These are phyloP conservation scores for Cymbopogon citratus DNA, from an alignment of 176 grass and related monocot species.

Conservation along the genomic window DNA sequence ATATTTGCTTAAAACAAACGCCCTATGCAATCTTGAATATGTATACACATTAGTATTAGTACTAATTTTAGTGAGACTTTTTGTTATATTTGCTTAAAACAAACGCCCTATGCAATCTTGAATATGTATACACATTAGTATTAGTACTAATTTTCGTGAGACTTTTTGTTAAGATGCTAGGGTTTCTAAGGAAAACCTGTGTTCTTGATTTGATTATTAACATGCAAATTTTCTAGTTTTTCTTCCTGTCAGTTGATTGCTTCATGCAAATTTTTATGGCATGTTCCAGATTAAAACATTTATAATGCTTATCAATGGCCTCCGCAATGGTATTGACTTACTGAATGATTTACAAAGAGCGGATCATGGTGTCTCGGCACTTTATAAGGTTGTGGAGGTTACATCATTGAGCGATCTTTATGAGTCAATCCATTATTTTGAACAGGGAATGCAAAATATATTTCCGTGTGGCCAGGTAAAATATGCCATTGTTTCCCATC, in stretches of 20 bases:
- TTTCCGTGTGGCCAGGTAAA: constrained; percentile 73
- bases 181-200: neutral
- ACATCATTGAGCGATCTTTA: constrained; percentile 56
- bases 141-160: neutral
- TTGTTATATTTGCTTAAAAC: neutral
- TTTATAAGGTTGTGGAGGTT: constrained; percentile 67
- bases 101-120: neutral
- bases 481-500: constrained; percentile 24
- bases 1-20: too few species aligned
- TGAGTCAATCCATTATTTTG: constrained; percentile 58
- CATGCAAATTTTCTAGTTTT: neutral
- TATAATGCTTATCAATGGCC: constrained; percentile 72
- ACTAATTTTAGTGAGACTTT: too few species aligned
- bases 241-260: neutral
- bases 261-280: constrained; percentile 23
- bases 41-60: too few species aligned
- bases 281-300: constrained; percentile 83
- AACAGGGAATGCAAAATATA: constrained; percentile 47
- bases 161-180: neutral
- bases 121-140: neutral
- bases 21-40: too few species aligned
- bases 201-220: constrained; percentile 1
- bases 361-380: constrained; percentile 50
- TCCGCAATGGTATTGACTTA: constrained; percentile 63
- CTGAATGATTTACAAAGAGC: constrained; percentile 56